Percentiles rank a stretch among this genome's conserved stretches.
Evolutionary conservation across 176 grass and related monocot genomes (phyloP).

Genomic region (Luzula sylvatica): DNA sequence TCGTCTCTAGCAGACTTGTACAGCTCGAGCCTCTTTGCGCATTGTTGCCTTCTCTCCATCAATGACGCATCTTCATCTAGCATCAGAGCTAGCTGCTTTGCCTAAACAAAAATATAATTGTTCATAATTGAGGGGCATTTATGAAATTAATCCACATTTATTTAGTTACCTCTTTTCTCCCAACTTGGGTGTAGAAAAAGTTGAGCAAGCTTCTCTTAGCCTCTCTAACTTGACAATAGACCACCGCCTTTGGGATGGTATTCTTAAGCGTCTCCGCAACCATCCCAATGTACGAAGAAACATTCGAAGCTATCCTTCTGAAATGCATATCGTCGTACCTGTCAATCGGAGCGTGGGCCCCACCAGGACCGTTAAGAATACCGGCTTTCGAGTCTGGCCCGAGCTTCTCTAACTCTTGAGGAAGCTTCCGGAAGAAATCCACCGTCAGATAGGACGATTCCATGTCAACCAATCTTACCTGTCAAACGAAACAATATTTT

Average conservation of each 20-base stretch:
- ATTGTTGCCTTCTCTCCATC: slow-evolving; percentile 76
- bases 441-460: slow-evolving; percentile 73
- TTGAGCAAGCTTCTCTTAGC: slow-evolving; percentile 75
- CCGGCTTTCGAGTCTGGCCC: slow-evolving; percentile 18
- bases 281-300: slow-evolving; percentile 81
- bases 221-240: slow-evolving; percentile 87
- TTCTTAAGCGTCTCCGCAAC: slow-evolving; percentile 82
- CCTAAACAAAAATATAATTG: slow-evolving; percentile 22
- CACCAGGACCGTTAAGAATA: slow-evolving; percentile 24
- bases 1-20: slow-evolving; percentile 90
- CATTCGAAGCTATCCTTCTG: slow-evolving; percentile 87
- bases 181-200: slow-evolving; percentile 74
- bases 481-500: too few relatives aligned
- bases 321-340: slow-evolving; percentile 53
- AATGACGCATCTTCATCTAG: slow-evolving; percentile 85
- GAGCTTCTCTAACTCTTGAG: slow-evolving; percentile 69
- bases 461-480: slow-evolving; percentile 72
- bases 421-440: slow-evolving; percentile 88
- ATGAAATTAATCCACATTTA: too few relatives aligned
- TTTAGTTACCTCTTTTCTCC: slow-evolving; percentile 60
- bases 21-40: slow-evolving; percentile 70
- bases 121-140: too few relatives aligned
- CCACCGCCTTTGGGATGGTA: slow-evolving; percentile 83
- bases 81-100: slow-evolving; percentile 52
- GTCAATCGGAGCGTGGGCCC: too few relatives aligned